These are phyloP conservation scores for Ophiorrhiza pumila DNA, from an alignment of 257 asterid species.

Conservation along the genomic window DNA sequence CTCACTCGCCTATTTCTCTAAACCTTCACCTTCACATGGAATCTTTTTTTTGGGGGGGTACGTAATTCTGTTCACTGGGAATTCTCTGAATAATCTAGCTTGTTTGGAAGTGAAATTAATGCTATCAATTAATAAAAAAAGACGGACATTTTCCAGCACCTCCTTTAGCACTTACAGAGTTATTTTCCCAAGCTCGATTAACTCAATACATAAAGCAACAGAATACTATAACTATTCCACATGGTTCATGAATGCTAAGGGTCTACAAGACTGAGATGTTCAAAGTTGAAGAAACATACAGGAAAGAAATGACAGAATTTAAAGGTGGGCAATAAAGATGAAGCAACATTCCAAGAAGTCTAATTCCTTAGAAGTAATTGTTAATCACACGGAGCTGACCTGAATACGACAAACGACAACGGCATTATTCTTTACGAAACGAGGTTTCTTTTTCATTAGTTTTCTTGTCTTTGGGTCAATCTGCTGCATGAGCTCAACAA, in stretches of 20 bases:
- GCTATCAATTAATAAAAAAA: neutral
- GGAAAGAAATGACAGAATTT: neutral
- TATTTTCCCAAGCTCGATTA: neutral
- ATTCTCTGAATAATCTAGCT: neutral
- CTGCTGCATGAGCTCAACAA: constrained; percentile 68
- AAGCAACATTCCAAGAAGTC: neutral
- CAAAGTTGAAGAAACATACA: neutral
- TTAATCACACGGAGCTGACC: constrained; percentile 36
- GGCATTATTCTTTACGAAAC: constrained; percentile 84
- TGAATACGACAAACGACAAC: constrained; percentile 70
- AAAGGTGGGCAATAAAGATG: constrained; percentile 1
- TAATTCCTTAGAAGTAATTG: neutral
- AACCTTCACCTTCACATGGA: neutral
- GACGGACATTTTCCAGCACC: neutral
- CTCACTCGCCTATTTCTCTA: neutral
- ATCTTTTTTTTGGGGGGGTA: too few relatives aligned
- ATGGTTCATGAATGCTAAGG: neutral
- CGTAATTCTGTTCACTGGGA: too few relatives aligned
- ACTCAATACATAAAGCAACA: neutral
- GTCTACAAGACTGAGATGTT: neutral
- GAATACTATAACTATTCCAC: neutral
- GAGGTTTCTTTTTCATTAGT: constrained; percentile 79
- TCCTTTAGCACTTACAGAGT: neutral
- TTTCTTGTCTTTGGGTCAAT: constrained; percentile 81
- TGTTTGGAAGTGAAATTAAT: neutral